Base-by-base conservation (phyloP, 305 asterid genomes). In the Fraxinus xanthoxyloides region DNA sequence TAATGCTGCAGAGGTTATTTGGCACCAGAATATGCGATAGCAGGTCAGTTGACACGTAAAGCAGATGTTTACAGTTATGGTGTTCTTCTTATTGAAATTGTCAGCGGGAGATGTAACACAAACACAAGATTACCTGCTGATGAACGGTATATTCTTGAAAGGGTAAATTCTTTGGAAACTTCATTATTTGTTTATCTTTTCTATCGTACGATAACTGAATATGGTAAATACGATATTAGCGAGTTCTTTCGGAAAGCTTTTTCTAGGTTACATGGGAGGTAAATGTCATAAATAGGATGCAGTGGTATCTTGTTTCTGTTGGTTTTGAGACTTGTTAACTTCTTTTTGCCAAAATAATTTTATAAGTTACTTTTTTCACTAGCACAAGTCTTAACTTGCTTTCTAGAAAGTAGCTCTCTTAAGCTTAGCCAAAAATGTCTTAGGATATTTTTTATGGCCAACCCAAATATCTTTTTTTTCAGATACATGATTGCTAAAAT, bases 11-110 rank as follows among this genome's bases (percentile, higher is more conserved):
- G 99, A 85, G 99, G 99, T 61, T 96, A 96, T 87, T 90, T 96
- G 92, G 99, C 99, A 67, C 99, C 99, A 12, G 99, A 96, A 84
- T 96, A 96, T 82, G 99, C 98, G 17, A 81, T 96, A 78, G 89
- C 98, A 85, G 97, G 99, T n/a, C 98, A 94, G 87, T 85, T 94
- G 82, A 96, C 98, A 23, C 89, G 97, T 54, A 92, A 90, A 80
- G 92, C 98, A 7, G 99, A 96, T 84, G 85, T 94, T 73, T 96
- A 96, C 90, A 91, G 99, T 85, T 96, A 91, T 30, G 99, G 99
- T 8, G 97, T 96, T 83, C 98, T 96, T 75, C 93, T 96, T 21
- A 86, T 90, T 13, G 99, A 96, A 88, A 96, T 96, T 72, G 98
- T 96, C 85, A 91, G 94, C 28, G 99, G 99, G 85, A 92, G 98